These are phyloP conservation scores for Yamadazyma ubonensis DNA, from an alignment of 805 yeast species.

Conservation along the genomic window DNA sequence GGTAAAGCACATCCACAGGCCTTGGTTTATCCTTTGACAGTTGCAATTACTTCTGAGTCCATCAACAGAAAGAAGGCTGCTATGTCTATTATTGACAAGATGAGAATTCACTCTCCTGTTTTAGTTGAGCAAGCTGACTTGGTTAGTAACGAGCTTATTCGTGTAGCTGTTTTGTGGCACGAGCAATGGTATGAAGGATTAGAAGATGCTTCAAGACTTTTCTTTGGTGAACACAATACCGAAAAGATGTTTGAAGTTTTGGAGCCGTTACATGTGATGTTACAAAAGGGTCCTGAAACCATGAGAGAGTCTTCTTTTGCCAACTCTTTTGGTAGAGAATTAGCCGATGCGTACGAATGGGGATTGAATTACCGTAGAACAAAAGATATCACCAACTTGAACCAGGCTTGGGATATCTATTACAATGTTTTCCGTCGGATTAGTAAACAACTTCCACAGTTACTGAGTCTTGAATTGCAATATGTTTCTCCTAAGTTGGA, in stretches of 20 bases:
- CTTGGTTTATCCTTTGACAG: conserved; percentile 89
- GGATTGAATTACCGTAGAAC: conserved; percentile 80
- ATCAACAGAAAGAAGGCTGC: conserved; percentile 91
- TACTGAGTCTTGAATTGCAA: conserved; percentile 83
- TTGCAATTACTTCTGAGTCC: conserved; percentile 92
- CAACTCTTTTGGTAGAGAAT: conserved; percentile 89
- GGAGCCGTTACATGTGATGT: conserved; percentile 83
- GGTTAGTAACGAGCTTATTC: conserved; percentile 88
- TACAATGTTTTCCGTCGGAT: conserved; percentile 91
- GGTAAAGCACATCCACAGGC: conserved; percentile 98
- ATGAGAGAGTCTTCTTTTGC: conserved; percentile 89
- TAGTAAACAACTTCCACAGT: conserved; percentile 82
- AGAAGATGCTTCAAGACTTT: conserved; percentile 92
- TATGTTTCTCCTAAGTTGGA: conserved; percentile 90
- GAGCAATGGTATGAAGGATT: conserved; percentile 98
- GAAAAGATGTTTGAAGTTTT: conserved; percentile 91
- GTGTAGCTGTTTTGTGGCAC: conserved; percentile 96
- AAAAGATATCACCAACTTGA: conserved; percentile 80
- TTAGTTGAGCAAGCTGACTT: conserved; percentile 90
- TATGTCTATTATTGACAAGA: conserved; percentile 81
- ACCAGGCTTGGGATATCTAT: conserved; percentile 98
- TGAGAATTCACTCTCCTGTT: conserved; percentile 81
- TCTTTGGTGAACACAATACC: conserved; percentile 91
- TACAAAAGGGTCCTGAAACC: conserved; percentile 87
- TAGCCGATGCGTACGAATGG: conserved; percentile 93